Conservation (phyloP, 495 filamentous ascomycete genomes). For the Chaetomium tenue region DNA sequence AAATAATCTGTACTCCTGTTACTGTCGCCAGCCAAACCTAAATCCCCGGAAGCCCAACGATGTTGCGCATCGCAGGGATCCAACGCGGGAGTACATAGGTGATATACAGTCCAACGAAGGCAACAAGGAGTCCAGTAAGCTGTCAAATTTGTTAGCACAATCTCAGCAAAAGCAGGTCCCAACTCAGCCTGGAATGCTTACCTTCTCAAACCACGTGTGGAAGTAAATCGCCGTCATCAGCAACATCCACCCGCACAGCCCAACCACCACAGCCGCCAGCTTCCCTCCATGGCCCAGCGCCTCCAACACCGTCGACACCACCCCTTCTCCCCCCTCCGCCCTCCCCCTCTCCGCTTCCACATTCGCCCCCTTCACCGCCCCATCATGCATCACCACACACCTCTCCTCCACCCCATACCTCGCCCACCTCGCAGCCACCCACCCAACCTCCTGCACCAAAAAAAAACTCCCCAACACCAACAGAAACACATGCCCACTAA, state of each 20-base stretch:
- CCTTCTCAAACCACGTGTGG: conserved; percentile 98
- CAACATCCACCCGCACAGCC: conserved; percentile 86
- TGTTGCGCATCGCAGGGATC: conserved; percentile 57
- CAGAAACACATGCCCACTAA: conserved; percentile 93
- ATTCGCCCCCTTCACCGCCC: conserved; percentile 53
- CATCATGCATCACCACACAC: conserved; percentile 58
- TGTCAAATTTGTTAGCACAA: conserved; percentile 29
- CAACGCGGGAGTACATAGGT: conserved; percentile 76
- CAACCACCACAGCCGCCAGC: conserved; percentile 53
- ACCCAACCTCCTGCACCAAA: conserved; percentile 74
- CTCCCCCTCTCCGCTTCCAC: conserved; percentile 41
- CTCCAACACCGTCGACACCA: conserved; percentile 28
- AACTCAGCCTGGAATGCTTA: conserved; percentile 46
- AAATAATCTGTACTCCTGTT: not conserved
- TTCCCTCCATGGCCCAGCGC: conserved; percentile 46
- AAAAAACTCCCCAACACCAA: conserved; percentile 78
- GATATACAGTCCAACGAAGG: conserved; percentile 63
- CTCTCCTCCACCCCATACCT: conserved; percentile 51
- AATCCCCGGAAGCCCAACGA: conserved; percentile 77
- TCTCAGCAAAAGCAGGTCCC: not conserved
- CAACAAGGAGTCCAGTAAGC: conserved; percentile 72
- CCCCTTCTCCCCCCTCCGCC: conserved; percentile 21
- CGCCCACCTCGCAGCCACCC: conserved; percentile 50
- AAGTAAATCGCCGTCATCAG: conserved; percentile 98
- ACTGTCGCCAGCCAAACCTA: conserved; percentile 7